Percentiles rank a stretch among this genome's conserved stretches.
phyloP scores from a whole-genome alignment of 768 basidiomycete species.

The Auriscalpium microsporum region DNA sequence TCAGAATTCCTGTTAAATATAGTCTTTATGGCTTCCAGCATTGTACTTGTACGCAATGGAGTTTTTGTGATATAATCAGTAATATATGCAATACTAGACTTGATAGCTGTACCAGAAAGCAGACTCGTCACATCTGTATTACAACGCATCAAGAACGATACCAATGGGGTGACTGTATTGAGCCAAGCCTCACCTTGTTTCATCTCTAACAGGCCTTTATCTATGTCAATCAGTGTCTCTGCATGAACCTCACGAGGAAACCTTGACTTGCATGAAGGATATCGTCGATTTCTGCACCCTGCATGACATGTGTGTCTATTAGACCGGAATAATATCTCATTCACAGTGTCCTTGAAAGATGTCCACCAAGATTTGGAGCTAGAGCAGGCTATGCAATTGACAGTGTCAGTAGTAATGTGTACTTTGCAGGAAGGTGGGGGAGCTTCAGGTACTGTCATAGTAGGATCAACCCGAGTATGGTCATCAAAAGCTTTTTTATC shows the following conservation, averaged over 20 bases:
- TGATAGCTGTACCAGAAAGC: slow-evolving; percentile 32
- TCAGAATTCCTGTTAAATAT: slow-evolving; percentile 20
- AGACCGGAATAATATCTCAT: slow-evolving; percentile 4
- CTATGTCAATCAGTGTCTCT: slow-evolving; percentile 22
- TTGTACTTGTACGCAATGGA: slow-evolving; percentile 28
- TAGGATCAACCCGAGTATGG: too few species aligned
- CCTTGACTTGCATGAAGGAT: slow-evolving; percentile 24
- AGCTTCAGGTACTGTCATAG: too few species aligned
- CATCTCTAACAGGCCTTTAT: slow-evolving; percentile 20
- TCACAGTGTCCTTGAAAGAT: slow-evolving; percentile 1
- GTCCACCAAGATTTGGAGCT: background rate
- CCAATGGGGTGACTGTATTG: slow-evolving; percentile 24
- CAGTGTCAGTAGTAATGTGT: too few species aligned
- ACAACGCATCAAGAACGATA: slow-evolving; percentile 28
- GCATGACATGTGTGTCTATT: slow-evolving; percentile 9
- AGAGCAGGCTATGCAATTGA: too few species aligned
- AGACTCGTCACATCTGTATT: slow-evolving; percentile 34
- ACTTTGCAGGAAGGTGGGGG: too few species aligned
- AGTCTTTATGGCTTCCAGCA: slow-evolving; percentile 25
- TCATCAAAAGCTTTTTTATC: background rate
- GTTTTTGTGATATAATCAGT: slow-evolving; percentile 38
- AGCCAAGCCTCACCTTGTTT: slow-evolving; percentile 28
- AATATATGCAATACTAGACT: slow-evolving; percentile 30
- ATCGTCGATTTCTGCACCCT: slow-evolving; percentile 23
- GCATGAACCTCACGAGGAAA: slow-evolving; percentile 26